Percentiles rank a stretch among this genome's conserved stretches.
Conservation (phyloP, 2,329 filamentous ascomycete species). For the Trichoderma sp. region DNA sequence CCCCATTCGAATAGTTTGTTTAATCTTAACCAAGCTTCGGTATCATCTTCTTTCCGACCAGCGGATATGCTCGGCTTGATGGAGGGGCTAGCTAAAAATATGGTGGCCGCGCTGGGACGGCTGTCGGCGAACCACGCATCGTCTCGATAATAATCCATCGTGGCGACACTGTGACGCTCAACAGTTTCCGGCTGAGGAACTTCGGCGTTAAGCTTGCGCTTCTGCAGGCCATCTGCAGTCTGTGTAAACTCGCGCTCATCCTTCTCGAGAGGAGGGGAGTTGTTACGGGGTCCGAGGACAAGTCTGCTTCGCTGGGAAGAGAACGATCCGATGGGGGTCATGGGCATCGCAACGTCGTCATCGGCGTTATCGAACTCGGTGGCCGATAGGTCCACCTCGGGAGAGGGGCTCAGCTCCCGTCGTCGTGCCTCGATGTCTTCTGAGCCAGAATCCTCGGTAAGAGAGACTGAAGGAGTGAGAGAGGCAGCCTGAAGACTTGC, state of each 20-base stretch:
- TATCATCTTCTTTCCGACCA: slow-evolving; percentile 41
- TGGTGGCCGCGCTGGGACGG: slow-evolving; percentile 38
- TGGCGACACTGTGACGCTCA: slow-evolving; percentile 31
- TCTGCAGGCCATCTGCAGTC: slow-evolving; percentile 82
- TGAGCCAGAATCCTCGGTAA: slow-evolving; percentile 51
- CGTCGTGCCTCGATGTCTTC: slow-evolving; percentile 73
- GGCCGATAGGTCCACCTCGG: slow-evolving; percentile 87
- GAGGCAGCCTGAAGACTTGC: slow-evolving; percentile 48
- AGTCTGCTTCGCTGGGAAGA: slow-evolving; percentile 48
- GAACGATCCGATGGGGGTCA: slow-evolving; percentile 65
- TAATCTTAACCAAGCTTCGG: slow-evolving; percentile 44
- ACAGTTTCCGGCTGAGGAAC: slow-evolving; percentile 31
- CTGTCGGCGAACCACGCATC: slow-evolving; percentile 57
- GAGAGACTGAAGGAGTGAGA: slow-evolving; percentile 81
- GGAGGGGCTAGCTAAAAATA: slow-evolving; percentile 56
- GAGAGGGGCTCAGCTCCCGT: slow-evolving; percentile 80
- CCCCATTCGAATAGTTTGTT: slow-evolving; percentile 56
- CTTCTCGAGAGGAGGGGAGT: slow-evolving; percentile 85
- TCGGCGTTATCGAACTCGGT: slow-evolving; percentile 79
- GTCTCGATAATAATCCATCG: slow-evolving; percentile 45
- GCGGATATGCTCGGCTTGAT: slow-evolving; percentile 44
- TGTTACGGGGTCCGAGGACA: slow-evolving; percentile 57
- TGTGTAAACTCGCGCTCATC: slow-evolving; percentile 97
- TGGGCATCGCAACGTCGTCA: slow-evolving; percentile 59
- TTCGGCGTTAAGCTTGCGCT: slow-evolving; percentile 58